Conservation (phyloP, 106 monocot species). For the Amphibolis antarctica region DNA sequence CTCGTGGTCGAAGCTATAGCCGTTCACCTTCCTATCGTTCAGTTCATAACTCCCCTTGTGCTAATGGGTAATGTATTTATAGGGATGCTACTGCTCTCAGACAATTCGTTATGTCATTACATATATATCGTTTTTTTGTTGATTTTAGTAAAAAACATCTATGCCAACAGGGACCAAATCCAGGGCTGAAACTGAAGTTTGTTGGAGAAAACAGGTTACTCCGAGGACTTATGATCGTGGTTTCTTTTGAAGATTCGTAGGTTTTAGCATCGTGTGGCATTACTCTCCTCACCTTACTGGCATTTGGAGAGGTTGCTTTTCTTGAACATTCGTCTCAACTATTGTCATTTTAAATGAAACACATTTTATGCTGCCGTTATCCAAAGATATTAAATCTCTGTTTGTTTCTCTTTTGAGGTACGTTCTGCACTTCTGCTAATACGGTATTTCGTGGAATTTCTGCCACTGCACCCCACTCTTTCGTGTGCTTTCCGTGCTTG, state of each 20-base stretch:
- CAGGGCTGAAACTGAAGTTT: conserved; percentile 5
- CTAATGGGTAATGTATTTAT: conserved; percentile 12
- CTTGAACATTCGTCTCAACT: conserved; percentile 1
- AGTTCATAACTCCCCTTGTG: conserved; percentile 11
- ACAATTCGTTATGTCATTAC: background rate
- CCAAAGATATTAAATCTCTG: conserved; percentile 4
- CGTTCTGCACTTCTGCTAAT: background rate
- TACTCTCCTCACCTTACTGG: conserved; percentile 14
- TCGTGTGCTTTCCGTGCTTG: conserved; percentile 4
- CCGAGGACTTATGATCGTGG: conserved; percentile 3
- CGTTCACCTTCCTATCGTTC: conserved; percentile 4
- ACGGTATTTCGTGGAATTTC: conserved; percentile 8
- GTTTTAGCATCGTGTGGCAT: background rate
- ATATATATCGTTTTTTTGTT: background rate
- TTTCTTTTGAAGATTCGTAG: background rate
- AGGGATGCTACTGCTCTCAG: background rate
- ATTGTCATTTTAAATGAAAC: background rate
- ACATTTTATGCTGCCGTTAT: background rate
- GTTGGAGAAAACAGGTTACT: background rate
- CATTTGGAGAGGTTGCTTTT: conserved; percentile 12
- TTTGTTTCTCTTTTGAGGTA: conserved; percentile 17
- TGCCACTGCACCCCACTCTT: conserved; percentile 9
- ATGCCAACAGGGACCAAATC: conserved; percentile 3
- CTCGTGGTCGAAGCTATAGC: conserved; percentile 11
- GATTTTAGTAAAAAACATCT: background rate